Percentiles rank a stretch among this genome's conserved stretches.
These are phyloP conservation scores for Heliocybe sulcata DNA, from an alignment of 1,284 basidiomycete species.

Conservation along the genomic window DNA sequence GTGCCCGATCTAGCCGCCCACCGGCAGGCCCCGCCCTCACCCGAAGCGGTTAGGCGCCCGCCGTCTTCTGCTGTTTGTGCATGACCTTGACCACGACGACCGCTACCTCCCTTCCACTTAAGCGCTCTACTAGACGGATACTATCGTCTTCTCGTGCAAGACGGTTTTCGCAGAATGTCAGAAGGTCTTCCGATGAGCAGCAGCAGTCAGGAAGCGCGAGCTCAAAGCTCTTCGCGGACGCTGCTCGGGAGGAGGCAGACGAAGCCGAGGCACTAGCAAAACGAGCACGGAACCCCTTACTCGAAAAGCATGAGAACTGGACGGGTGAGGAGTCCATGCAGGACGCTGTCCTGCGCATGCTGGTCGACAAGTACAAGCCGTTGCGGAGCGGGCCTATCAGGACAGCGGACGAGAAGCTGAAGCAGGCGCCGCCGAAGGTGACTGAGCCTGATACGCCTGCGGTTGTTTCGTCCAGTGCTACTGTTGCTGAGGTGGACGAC, in stretches of 20 bases:
- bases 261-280: conserved; percentile 22
- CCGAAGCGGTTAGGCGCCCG: neutral
- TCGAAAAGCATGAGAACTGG: conserved; percentile 57
- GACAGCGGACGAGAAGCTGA: conserved; percentile 71
- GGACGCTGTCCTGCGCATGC: conserved; percentile 78
- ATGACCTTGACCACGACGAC: neutral
- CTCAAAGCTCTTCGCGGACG: conserved; percentile 68
- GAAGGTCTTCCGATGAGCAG: neutral
- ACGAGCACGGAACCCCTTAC: conserved; percentile 18
- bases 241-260: conserved; percentile 44
- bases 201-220: conserved; percentile 33
- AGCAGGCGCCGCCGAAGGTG: conserved; percentile 33
- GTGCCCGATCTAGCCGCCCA: neutral
- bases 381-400: conserved; percentile 55
- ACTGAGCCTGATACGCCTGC: neutral
- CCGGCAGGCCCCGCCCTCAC: neutral
- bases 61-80: neutral
- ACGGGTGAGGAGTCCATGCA: conserved; percentile 67
- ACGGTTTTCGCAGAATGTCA: neutral
- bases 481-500: neutral
- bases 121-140: neutral
- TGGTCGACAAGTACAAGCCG: conserved; percentile 82
- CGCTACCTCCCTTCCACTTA: neutral
- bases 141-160: neutral
- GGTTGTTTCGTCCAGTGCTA: neutral